These are phyloP conservation scores for Neonectria sp. DNA, from an alignment of 2,329 filamentous ascomycete genomes.

Conservation along the genomic window DNA sequence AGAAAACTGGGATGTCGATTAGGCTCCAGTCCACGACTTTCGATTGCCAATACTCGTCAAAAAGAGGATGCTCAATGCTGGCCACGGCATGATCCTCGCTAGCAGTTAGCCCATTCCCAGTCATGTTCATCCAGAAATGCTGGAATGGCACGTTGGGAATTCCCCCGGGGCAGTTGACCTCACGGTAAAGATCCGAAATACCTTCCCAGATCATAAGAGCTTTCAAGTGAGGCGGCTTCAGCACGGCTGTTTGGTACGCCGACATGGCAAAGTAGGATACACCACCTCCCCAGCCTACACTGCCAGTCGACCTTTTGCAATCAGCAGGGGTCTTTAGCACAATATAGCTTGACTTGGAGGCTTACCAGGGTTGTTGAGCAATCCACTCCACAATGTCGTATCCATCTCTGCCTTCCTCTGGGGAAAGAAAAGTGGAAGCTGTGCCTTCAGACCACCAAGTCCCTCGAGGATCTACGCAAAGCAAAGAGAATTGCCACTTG, in stretches of 20 bases:
- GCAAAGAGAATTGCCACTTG: slow-evolving; percentile 15
- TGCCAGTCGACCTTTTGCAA: background rate
- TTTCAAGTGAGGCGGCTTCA: slow-evolving; percentile 22
- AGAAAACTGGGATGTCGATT: slow-evolving; percentile 17
- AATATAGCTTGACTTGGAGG: background rate
- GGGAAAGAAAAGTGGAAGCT: background rate
- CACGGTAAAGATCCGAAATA: slow-evolving; percentile 23
- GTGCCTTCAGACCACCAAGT: slow-evolving; percentile 11
- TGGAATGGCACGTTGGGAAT: slow-evolving; percentile 27
- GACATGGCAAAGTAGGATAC: slow-evolving; percentile 16
- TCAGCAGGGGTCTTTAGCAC: background rate
- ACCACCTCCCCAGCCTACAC: slow-evolving; percentile 9
- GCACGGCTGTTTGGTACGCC: slow-evolving; percentile 11
- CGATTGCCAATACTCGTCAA: slow-evolving; percentile 4
- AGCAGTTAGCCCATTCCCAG: slow-evolving; percentile 16
- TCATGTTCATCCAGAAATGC: slow-evolving; percentile 31
- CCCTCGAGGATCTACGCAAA: slow-evolving; percentile 1
- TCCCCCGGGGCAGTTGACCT: slow-evolving; percentile 20
- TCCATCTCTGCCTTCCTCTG: slow-evolving; percentile 12
- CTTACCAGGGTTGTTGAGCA: slow-evolving; percentile 7
- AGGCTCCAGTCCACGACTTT: slow-evolving; percentile 20
- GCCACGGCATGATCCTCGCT: slow-evolving; percentile 25
- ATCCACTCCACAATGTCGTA: slow-evolving; percentile 12
- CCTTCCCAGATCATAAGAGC: slow-evolving; percentile 27
- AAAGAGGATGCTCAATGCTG: slow-evolving; percentile 14